These are phyloP conservation scores for Botrytis aclada DNA, from an alignment of 2,329 filamentous ascomycete genomes.

Conservation along the genomic window DNA sequence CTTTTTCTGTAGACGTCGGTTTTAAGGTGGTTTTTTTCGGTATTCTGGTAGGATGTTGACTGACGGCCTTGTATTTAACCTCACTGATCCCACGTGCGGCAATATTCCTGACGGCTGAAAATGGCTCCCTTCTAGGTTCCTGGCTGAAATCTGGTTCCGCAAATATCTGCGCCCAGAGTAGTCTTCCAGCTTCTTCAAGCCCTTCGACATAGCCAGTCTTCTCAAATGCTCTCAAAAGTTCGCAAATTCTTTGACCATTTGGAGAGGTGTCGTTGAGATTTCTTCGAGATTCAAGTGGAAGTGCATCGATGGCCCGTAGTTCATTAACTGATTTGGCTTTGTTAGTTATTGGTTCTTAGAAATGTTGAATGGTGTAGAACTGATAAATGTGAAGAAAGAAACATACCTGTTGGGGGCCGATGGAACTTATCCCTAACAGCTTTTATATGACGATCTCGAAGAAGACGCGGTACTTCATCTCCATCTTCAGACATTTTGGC, in stretches of 20 bases:
- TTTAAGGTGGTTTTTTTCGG: not conserved
- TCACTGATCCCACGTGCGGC: not conserved
- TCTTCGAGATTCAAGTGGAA: not conserved
- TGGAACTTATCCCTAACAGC: not conserved
- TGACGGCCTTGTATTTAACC: not conserved
- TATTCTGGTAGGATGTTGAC: no score
- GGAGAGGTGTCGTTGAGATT: constrained; percentile 18
- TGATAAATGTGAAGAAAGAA: not conserved
- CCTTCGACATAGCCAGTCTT: constrained; percentile 3
- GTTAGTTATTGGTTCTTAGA: not conserved
- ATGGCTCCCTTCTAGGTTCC: not conserved
- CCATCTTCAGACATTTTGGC: not conserved
- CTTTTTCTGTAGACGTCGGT: not conserved
- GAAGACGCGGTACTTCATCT: not conserved
- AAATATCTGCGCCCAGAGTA: constrained; percentile 20
- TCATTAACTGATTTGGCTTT: not conserved
- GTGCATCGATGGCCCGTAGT: constrained; percentile 5
- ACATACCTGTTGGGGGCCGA: constrained; percentile 6
- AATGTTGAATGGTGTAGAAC: not conserved
- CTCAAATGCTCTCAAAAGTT: constrained; percentile 18
- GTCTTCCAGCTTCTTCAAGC: constrained; percentile 22
- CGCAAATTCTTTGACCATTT: constrained; percentile 15
- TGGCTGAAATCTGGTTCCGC: not conserved
- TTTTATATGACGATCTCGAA: constrained; percentile 9
- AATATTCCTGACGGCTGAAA: not conserved